Base-by-base conservation (phyloP, 2,329 filamentous ascomycete genomes). In the Alternaria viburni region DNA sequence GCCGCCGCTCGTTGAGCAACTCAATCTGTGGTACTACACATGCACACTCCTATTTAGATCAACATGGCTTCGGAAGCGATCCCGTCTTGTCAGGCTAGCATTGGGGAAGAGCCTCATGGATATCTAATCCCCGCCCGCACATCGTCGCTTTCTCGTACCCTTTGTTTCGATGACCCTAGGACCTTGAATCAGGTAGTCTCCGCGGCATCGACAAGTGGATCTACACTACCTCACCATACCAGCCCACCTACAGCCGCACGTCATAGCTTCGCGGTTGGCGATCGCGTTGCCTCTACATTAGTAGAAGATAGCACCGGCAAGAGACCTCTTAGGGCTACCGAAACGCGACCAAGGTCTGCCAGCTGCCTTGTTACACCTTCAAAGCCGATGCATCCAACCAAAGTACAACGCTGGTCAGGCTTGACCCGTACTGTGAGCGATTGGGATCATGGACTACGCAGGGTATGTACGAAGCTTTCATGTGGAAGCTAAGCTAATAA, bases 371-470 rank as follows among this genome's bases (percentile, higher is more conserved):
- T 62, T 51, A 54, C 68, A 32, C 52, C 57, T 46, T 69, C 52
- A 32, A 70, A 67, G 26, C 32, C 70, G 46, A 76, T 73, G 67
- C 64, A 68, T 30, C 36, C 67, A 17, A 55, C 67, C 50, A 74
- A 66, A 57, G 69, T 78, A 19, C 76, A 78, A 58, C 67, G 77
- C 56, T 79, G 77, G 77, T 74, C 70, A 6, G 77, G 77, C n/a
- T 62, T 70, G 54, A 78, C 74, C 17, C 72, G 73, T 30, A 77
- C 70, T 21, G 71, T 72, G 21, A 72, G 67, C 36, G 67, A 76
- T 55, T 85, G 84, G 83, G 82, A 85, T 72, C 57, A 63, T 41
- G 79, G 80, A 11, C 68, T 85, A 25, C 77, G 81, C 66, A 81
- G 77, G 62, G 84, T 85, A 75, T 69, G 79, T 72, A 7, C n/a